Evolutionary conservation across 305 asterid genomes (phyloP).

Genomic region (Ilex paraguariensis): DNA sequence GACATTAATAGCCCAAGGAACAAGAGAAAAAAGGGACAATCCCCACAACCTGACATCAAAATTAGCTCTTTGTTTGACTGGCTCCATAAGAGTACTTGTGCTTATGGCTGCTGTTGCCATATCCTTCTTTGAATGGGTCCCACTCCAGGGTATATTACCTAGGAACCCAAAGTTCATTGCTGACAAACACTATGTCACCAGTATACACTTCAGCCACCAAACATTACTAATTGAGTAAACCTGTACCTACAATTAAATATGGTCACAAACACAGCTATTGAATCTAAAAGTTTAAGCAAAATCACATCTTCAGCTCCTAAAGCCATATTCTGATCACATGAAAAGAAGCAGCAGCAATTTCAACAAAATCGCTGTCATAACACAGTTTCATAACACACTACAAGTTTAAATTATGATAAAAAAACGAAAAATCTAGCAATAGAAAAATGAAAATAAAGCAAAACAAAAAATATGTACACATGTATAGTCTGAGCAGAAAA

Average conservation of each 20-base stretch:
- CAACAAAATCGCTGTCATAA: too few relatives aligned
- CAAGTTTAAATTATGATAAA: too few relatives aligned
- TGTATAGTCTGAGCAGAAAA: too few relatives aligned
- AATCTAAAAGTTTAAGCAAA: too few relatives aligned
- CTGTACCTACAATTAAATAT: background rate
- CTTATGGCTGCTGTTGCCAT: constrained; percentile 32
- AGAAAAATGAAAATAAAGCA: too few relatives aligned
- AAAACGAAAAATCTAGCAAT: too few relatives aligned
- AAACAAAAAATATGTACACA: too few relatives aligned
- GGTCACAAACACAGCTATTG: too few relatives aligned
- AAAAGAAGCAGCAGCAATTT: too few relatives aligned
- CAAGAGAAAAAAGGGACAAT: constrained; percentile 41
- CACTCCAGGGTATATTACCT: constrained; percentile 46
- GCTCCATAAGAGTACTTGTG: constrained; percentile 27
- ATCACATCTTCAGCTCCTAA: too few relatives aligned
- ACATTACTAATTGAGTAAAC: constrained; percentile 3
- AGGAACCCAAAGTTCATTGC: constrained; percentile 46
- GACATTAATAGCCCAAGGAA: constrained; percentile 63
- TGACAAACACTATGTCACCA: background rate
- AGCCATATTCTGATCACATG: too few relatives aligned
- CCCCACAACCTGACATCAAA: constrained; percentile 45
- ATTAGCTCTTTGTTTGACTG: constrained; percentile 31
- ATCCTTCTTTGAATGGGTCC: constrained; percentile 41
- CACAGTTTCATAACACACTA: too few relatives aligned
- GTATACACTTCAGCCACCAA: constrained; percentile 11